phyloP scores from a whole-genome alignment of 371 early-diverging fungal genomes.

The Apophysomyces variabilis region DNA sequence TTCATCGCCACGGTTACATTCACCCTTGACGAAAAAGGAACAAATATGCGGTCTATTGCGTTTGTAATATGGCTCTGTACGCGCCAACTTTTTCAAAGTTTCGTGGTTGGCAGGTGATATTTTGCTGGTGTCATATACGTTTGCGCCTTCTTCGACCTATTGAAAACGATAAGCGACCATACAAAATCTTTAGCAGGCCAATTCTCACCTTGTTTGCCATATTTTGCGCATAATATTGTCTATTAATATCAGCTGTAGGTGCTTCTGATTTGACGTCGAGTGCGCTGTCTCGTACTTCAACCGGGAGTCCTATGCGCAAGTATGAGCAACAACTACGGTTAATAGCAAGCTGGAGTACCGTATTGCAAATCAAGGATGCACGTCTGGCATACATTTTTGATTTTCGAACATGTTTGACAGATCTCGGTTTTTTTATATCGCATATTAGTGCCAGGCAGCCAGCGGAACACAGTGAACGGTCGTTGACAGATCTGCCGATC shows the following conservation, averaged over 20 bases:
- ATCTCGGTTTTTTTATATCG: slow-evolving; percentile 97
- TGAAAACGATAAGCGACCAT: slow-evolving; percentile 9
- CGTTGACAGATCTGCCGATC: slow-evolving; percentile 75
- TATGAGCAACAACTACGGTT: background rate
- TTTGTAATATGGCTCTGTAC: slow-evolving; percentile 91
- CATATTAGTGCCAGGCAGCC: slow-evolving; percentile 95
- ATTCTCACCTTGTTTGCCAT: slow-evolving; percentile 74
- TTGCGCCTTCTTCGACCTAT: slow-evolving; percentile 56
- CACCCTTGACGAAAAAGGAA: slow-evolving; percentile 93
- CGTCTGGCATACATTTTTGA: slow-evolving; percentile 98
- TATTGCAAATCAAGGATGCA: slow-evolving; percentile 95
- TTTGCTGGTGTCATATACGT: slow-evolving; percentile 72
- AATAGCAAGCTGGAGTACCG: slow-evolving; percentile 47
- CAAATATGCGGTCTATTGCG: slow-evolving; percentile 92
- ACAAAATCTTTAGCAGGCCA: background rate
- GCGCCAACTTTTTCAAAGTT: slow-evolving; percentile 78
- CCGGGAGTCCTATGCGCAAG: slow-evolving; percentile 69
- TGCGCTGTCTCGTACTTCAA: slow-evolving; percentile 92
- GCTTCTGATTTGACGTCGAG: slow-evolving; percentile 75
- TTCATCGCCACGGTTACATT: slow-evolving; percentile 89
- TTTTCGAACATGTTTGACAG: slow-evolving; percentile 95
- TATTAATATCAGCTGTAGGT: slow-evolving; percentile 86
- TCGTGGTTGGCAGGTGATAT: slow-evolving; percentile 83
- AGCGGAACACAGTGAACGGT: slow-evolving; percentile 97
- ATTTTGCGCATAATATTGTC: slow-evolving; percentile 87